Percentiles rank a stretch among this genome's conserved stretches.
phyloP scores from a whole-genome alignment of 495 filamentous ascomycete genomes.

The Lineolata rhizophorae region DNA sequence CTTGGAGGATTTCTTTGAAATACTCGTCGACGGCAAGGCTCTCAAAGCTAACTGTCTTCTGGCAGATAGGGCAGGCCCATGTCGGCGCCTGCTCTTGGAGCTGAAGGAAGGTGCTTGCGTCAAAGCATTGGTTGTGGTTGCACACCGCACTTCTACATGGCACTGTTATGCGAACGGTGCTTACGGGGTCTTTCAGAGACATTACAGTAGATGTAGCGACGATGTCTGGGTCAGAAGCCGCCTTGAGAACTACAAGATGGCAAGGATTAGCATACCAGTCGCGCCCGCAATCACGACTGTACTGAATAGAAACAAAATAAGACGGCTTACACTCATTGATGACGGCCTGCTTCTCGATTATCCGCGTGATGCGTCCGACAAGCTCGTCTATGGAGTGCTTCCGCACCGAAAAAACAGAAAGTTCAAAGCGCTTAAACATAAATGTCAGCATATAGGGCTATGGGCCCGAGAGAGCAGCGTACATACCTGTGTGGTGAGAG shows the following conservation, averaged over 20 bases:
- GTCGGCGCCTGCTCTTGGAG: conserved; percentile 89
- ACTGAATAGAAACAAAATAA: no score
- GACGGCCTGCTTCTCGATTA: conserved; percentile 62
- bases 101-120: conserved; percentile 81
- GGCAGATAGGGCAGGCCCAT: conserved; percentile 86
- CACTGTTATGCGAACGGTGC: conserved; percentile 55
- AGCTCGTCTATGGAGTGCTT: conserved; percentile 49
- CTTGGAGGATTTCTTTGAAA: conserved; percentile 61
- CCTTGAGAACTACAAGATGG: conserved; percentile 64
- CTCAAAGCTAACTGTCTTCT: conserved; percentile 60
- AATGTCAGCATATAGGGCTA: no score
- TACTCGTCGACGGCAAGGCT: conserved; percentile 80
- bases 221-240: conserved; percentile 71
- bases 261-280: no score
- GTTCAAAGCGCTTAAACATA: no score
- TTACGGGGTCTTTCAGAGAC: conserved; percentile 82
- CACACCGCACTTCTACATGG: conserved; percentile 65
- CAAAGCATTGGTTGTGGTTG: conserved; percentile 85
- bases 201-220: conserved; percentile 67
- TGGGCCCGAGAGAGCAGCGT: no score
- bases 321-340: conserved; percentile 54
- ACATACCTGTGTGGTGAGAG: conserved; percentile 72
- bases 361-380: conserved; percentile 38
- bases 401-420: conserved; percentile 57
- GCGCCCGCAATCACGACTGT: no score